A percentile compares a stretch with the other conserved stretches of the same genome.
Conservation (phyloP, 73 alveolate genomes). For the Symbiodinium pilosum region DNA sequence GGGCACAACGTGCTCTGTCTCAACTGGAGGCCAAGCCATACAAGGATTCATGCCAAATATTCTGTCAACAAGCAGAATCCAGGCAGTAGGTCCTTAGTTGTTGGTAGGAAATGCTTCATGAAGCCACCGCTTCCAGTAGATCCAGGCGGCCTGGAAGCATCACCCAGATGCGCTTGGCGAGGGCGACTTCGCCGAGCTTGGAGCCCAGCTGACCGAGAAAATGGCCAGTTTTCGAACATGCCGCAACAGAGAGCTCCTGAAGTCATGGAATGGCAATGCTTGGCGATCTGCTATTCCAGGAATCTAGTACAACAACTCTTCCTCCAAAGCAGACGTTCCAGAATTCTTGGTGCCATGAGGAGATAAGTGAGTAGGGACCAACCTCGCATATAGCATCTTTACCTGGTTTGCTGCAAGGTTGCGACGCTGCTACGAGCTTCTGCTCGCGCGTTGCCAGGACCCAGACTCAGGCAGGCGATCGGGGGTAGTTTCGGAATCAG, state of each 20-base stretch:
- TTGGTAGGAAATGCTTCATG: too few species aligned
- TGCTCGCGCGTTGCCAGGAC: constrained; percentile 33
- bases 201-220: background rate
- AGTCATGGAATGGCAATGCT: too few species aligned
- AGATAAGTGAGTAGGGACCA: background rate
- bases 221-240: background rate
- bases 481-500: too few species aligned
- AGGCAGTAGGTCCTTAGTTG: too few species aligned
- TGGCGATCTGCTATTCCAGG: background rate
- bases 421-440: constrained; percentile 80
- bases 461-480: background rate
- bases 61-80: too few species aligned
- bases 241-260: background rate
- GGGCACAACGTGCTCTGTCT: background rate
- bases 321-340: background rate
- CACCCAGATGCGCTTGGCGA: constrained; percentile 30
- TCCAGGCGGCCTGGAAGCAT: constrained; percentile 88
- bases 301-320: background rate
- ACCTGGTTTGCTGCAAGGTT: constrained; percentile 11
- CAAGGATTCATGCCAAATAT: too few species aligned
- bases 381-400: background rate
- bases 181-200: constrained; percentile 57
- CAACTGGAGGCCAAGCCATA: too few species aligned
- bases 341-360: background rate
- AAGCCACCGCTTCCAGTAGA: too few species aligned